Conservation (phyloP, 305 asterid genomes). For the Rubia occidens region DNA sequence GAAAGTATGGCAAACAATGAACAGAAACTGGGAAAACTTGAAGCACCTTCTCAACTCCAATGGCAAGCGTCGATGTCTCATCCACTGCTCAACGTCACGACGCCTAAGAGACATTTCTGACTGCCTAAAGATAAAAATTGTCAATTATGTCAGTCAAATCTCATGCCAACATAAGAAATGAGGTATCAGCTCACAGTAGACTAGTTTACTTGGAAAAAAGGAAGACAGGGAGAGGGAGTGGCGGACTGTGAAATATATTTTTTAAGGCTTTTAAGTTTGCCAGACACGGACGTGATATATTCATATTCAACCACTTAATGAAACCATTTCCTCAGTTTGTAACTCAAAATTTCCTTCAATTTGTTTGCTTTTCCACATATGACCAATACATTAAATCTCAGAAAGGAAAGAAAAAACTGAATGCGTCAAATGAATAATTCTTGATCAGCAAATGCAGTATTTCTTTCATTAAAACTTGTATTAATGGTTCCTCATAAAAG, state of each 20-base stretch:
- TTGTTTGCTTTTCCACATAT: neutral
- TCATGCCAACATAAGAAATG: neutral
- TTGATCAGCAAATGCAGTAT: neutral
- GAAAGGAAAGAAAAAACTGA: neutral
- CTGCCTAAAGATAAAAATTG: slow-evolving; percentile 38
- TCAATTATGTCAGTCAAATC: neutral
- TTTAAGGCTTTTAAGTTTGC: neutral
- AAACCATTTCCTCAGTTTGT: neutral
- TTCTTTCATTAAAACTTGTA: neutral
- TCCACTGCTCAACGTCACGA: slow-evolving; percentile 94
- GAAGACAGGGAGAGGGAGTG: neutral
- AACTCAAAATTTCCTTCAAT: neutral
- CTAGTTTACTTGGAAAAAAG: neutral
- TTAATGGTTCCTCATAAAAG: neutral
- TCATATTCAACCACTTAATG: neutral
- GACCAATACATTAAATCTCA: neutral
- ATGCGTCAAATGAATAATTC: neutral
- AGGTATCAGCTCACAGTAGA: neutral
- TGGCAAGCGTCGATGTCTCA: slow-evolving; percentile 88
- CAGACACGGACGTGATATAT: neutral
- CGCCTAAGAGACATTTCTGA: slow-evolving; percentile 72
- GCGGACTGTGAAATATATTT: neutral
- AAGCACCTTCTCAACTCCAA: slow-evolving; percentile 52
- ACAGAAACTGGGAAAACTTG: slow-evolving; percentile 3
- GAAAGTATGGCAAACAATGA: neutral